Evolutionary conservation across 2,329 filamentous ascomycete species (phyloP).

Genomic region (Sclerotinia trifoliorum): DNA sequence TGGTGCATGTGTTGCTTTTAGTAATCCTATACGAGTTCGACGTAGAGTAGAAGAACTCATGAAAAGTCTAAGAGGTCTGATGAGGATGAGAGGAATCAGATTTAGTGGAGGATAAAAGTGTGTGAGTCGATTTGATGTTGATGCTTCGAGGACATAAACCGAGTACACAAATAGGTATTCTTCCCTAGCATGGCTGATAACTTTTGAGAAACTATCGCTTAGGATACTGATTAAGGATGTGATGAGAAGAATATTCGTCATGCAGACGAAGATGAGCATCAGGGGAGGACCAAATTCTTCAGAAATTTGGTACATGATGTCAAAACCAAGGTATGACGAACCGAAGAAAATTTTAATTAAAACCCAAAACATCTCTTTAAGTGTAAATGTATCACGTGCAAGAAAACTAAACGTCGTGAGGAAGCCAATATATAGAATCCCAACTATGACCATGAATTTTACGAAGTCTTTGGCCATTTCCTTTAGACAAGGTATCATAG

Average conservation of each 20-base stretch:
- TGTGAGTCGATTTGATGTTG: constrained; percentile 65
- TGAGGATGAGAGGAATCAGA: constrained; percentile 67
- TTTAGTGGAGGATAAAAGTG: constrained; percentile 74
- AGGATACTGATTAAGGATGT: constrained; percentile 77
- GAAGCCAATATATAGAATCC: constrained; percentile 84
- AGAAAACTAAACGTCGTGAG: constrained; percentile 81
- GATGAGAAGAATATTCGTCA: constrained; percentile 77
- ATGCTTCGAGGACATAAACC: constrained; percentile 63
- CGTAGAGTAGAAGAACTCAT: constrained; percentile 65
- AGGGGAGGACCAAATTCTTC: constrained; percentile 36
- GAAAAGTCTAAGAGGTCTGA: constrained; percentile 70
- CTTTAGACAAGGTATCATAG: constrained; percentile 83
- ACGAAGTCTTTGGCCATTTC: constrained; percentile 93
- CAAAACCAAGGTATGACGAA: constrained; percentile 45
- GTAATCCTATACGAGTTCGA: constrained; percentile 57
- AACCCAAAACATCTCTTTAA: constrained; percentile 70
- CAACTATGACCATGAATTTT: constrained; percentile 76
- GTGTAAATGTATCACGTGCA: constrained; percentile 66
- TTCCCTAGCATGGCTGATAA: constrained; percentile 47
- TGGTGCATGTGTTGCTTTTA: constrained; percentile 63
- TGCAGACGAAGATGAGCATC: constrained; percentile 64
- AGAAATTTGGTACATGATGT: constrained; percentile 30
- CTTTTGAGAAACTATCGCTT: constrained; percentile 63
- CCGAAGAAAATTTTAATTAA: constrained; percentile 81
- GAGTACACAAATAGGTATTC: constrained; percentile 78